Conservation (phyloP, 2,329 filamentous ascomycete species). For the Fusarium sp. region DNA sequence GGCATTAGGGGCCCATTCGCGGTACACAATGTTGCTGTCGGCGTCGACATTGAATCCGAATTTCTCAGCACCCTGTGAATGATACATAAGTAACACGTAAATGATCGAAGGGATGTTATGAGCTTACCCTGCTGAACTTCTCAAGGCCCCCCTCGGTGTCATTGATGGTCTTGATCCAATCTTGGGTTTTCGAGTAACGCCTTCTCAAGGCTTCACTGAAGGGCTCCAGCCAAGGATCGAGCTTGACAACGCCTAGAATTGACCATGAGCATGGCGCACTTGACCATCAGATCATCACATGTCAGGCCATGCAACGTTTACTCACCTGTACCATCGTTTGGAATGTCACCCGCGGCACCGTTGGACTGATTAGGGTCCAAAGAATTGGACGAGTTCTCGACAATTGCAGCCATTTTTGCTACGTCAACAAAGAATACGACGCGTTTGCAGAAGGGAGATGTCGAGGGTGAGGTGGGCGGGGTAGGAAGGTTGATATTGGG, state of each 20-base stretch:
- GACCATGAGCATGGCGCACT: slow-evolving; percentile 29
- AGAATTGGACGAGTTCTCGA: slow-evolving; percentile 59
- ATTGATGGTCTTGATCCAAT: slow-evolving; percentile 88
- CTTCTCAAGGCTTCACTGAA: slow-evolving; percentile 82
- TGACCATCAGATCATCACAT: slow-evolving; percentile 41
- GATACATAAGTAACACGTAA: slow-evolving; percentile 13
- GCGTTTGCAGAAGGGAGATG: slow-evolving; percentile 31
- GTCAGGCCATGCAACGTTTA: slow-evolving; percentile 18
- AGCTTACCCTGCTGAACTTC: slow-evolving; percentile 84
- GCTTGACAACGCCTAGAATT: slow-evolving; percentile 78
- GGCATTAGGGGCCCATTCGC: slow-evolving; percentile 97
- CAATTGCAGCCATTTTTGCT: slow-evolving; percentile 52
- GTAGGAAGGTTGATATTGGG: slow-evolving; percentile 42
- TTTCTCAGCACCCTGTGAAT: slow-evolving; percentile 78
- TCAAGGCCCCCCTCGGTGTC: slow-evolving; percentile 88
- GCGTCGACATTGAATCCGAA: slow-evolving; percentile 86
- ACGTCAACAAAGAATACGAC: slow-evolving; percentile 19
- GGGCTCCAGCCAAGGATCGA: slow-evolving; percentile 91
- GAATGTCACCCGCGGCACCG: slow-evolving; percentile 62
- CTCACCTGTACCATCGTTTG: slow-evolving; percentile 79
- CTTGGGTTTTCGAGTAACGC: slow-evolving; percentile 81
- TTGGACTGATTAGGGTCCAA: slow-evolving; percentile 53
- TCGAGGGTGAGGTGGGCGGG: slow-evolving; percentile 39
- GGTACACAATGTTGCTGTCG: slow-evolving; percentile 88
- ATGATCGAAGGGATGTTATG: background rate